Base-by-base conservation (phyloP, 1,284 basidiomycete genomes). In the Trametes pubescens region DNA sequence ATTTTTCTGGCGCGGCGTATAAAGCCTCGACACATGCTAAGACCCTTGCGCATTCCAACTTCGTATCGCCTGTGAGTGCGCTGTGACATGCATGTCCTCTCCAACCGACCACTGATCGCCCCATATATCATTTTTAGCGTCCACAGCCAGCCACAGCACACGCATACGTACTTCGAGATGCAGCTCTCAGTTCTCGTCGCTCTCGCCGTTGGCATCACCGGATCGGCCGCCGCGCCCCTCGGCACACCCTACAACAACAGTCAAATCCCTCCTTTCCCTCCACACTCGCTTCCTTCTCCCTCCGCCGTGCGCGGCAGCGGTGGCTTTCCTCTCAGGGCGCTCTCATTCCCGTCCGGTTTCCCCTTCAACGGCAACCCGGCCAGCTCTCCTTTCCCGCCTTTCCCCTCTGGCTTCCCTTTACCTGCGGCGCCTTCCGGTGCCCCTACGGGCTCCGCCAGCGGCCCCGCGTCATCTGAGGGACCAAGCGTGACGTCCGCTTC, bases 121-220 rank as follows among this genome's bases (percentile, higher is more conserved):
- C 37, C 37, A 16, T 38, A 11, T 2, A 38, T 38, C 37, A 16
- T 16, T 35, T n/a, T 4, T 51, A 51, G 49, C 2, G 49, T 51
- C 22, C 34, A 5, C 34, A 21, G 4, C n/a, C 2, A 32, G 35
- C 22, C 34, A 5, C 34, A 21, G 4, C n/a, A 7, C n/a, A 16
- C 49, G 9, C n/a, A 9, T 35, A 10, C 34, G 9, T 21, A 14
- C 9, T 4, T 14, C 22, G 18, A 21, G 22, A 60, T 60, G 59
- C 59, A 60, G 44, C 59, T 60, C 40, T 40, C 35, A 11, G 35
- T 40, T 18, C 32, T 60, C 14, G 59, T 60, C 24, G 51, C 51
- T 1, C 29, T 60, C n/a, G 59, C 59, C 10, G 24, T 60, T 18
- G 44, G 18, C 51, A 54, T 60, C 24, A 37, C 59, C 4, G 40